Conservation (phyloP, 2,329 filamentous ascomycete genomes). For the Fusarium udum region DNA sequence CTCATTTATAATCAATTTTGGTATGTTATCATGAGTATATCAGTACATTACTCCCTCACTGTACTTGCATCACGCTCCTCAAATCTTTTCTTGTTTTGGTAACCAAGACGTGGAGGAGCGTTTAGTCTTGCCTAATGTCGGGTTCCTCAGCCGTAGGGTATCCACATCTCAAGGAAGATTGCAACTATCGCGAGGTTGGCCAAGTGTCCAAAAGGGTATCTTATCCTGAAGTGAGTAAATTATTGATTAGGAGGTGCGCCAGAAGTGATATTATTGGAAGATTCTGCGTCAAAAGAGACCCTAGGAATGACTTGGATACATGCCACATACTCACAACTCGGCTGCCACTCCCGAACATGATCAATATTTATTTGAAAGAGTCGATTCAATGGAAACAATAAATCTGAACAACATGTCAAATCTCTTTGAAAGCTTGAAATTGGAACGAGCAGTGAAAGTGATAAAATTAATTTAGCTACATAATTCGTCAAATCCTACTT, state of each 20-base stretch:
- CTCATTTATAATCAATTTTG: not conserved
- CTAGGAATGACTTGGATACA: not conserved
- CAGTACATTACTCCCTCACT: not conserved
- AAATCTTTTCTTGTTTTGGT: not conserved
- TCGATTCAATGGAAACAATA: not conserved
- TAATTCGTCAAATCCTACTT: not conserved
- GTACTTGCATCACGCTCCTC: not conserved
- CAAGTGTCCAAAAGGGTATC: not conserved
- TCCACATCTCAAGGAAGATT: not conserved
- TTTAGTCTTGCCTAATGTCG: not conserved
- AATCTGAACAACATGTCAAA: not conserved
- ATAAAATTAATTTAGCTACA: not conserved
- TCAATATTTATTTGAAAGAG: not conserved
- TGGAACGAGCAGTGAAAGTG: not conserved
- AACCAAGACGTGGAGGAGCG: not conserved
- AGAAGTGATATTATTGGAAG: not conserved
- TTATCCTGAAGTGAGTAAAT: not conserved
- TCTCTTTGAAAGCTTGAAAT: not conserved
- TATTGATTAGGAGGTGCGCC: not conserved
- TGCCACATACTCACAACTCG: not conserved
- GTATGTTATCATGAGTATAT: not conserved
- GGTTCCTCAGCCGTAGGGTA: slow-evolving; percentile 3
- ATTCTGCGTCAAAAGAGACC: not conserved
- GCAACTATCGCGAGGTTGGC: not conserved
- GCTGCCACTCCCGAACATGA: not conserved